Percentiles rank a stretch among this genome's conserved stretches.
Conservation (phyloP, 257 asterid species). For the Thymus quinquecostatus region DNA sequence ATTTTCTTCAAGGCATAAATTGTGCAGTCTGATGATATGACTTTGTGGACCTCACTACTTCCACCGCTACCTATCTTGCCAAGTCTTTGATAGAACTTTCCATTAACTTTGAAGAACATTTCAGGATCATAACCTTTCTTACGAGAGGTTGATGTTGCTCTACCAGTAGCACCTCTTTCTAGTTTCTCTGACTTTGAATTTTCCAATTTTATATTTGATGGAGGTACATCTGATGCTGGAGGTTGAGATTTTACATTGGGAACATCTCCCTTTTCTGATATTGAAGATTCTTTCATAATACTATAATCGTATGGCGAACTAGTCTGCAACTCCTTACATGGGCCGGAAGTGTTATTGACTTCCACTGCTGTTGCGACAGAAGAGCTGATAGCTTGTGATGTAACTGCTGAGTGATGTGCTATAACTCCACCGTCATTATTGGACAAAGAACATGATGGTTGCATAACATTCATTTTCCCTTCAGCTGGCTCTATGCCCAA, state of each 20-base stretch:
- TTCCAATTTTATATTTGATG: slow-evolving; percentile 53
- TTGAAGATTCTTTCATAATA: slow-evolving; percentile 33
- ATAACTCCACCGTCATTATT: slow-evolving; percentile 39
- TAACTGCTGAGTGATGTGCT: slow-evolving; percentile 41
- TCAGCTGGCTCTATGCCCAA: slow-evolving; percentile 42
- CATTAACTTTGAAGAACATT: slow-evolving; percentile 90
- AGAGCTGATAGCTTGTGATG: slow-evolving; percentile 45
- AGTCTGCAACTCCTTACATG: slow-evolving; percentile 39
- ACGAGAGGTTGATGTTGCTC: slow-evolving; percentile 72
- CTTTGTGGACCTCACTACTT: slow-evolving; percentile 99
- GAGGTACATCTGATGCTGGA: slow-evolving; percentile 44
- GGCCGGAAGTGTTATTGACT: slow-evolving; percentile 34
- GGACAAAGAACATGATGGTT: slow-evolving; percentile 46
- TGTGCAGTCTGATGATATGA: slow-evolving; percentile 87
- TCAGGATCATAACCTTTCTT: slow-evolving; percentile 84
- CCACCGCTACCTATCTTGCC: slow-evolving; percentile 99
- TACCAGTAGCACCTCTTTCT: slow-evolving; percentile 61
- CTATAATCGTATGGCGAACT: slow-evolving; percentile 42
- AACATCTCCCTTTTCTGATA: slow-evolving; percentile 41
- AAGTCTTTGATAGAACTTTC: slow-evolving; percentile 93
- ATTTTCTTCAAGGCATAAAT: slow-evolving; percentile 93
- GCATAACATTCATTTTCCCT: slow-evolving; percentile 37
- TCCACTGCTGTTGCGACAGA: slow-evolving; percentile 40
- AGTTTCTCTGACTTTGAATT: slow-evolving; percentile 58
- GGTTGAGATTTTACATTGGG: slow-evolving; percentile 47